Evolutionary conservation across 129 eudicot genomes (phyloP).

Genomic region (Chrysanthemum makinoi): DNA sequence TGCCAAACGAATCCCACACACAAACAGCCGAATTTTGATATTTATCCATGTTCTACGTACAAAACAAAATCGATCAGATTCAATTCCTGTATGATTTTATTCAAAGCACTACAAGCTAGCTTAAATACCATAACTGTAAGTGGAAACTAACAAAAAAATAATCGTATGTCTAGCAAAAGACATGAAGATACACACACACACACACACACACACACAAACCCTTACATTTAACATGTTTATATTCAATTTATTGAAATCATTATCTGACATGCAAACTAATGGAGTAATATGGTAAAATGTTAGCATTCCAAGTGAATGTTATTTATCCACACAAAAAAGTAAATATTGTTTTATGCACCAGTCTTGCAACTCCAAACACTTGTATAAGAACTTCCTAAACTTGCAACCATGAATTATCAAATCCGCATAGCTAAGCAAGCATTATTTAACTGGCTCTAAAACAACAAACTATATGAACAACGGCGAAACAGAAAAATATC

Average conservation of each 20-base stretch:
- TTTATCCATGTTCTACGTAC: conserved; percentile 51
- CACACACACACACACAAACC: conserved; percentile 13
- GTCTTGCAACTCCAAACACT: background rate
- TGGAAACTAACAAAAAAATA: background rate
- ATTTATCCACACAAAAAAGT: background rate
- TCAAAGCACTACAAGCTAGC: background rate
- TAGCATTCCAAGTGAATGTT: too few relatives aligned
- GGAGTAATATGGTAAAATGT: too few relatives aligned
- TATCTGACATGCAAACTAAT: too few relatives aligned
- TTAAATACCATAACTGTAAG: background rate
- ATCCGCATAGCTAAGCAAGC: background rate
- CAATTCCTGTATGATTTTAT: too few relatives aligned
- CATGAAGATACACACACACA: too few relatives aligned
- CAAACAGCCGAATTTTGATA: conserved; percentile 67
- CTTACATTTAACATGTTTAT: too few relatives aligned
- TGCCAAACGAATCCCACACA: conserved; percentile 68
- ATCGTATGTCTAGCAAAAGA: background rate
- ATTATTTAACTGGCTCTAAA: background rate
- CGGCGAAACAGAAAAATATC: too few relatives aligned
- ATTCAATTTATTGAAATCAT: too few relatives aligned
- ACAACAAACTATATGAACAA: conserved; percentile 1
- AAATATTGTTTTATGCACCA: background rate
- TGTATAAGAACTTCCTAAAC: background rate
- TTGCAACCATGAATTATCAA: background rate
- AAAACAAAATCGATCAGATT: background rate